Conservation (phyloP, 306 rosid species). For the Casuarina cunninghamiana region DNA sequence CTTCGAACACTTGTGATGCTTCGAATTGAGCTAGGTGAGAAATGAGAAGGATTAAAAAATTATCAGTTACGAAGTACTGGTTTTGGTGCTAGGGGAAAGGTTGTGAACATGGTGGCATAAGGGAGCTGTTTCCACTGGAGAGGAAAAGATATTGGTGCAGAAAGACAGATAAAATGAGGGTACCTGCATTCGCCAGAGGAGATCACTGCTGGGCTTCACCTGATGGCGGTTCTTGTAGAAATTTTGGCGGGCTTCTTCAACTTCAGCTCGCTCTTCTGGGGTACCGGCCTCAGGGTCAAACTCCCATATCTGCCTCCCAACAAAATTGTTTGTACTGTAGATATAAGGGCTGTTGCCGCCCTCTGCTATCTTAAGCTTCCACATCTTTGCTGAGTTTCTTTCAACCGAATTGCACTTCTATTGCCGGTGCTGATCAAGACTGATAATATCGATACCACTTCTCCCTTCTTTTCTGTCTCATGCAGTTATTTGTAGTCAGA, state of each 20-base stretch:
- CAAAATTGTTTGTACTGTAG: constrained; percentile 50
- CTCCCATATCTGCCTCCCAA: constrained; percentile 59
- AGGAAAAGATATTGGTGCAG: neutral
- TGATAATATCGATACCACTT: no score
- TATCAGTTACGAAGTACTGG: no score
- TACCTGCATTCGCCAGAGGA: constrained; percentile 64
- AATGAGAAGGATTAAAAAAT: no score
- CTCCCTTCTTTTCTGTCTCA: no score
- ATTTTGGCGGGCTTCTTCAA: constrained; percentile 45
- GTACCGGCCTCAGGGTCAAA: constrained; percentile 43
- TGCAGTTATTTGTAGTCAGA: no score
- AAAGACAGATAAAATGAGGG: neutral
- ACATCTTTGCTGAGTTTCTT: constrained; percentile 25
- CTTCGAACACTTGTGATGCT: no score
- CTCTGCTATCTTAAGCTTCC: constrained; percentile 55
- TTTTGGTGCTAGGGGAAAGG: no score
- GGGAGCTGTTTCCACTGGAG: no score
- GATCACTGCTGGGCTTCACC: constrained; percentile 44
- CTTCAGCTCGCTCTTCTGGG: constrained; percentile 34
- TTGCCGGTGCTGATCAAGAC: no score
- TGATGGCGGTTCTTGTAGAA: constrained; percentile 45
- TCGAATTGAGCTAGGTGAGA: no score
- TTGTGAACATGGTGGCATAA: neutral
- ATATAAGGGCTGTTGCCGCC: constrained; percentile 43
- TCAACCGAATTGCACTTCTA: no score